These are phyloP conservation scores for Aspergillus pseudonomiae DNA, from an alignment of 2,329 filamentous ascomycete genomes.

Conservation along the genomic window DNA sequence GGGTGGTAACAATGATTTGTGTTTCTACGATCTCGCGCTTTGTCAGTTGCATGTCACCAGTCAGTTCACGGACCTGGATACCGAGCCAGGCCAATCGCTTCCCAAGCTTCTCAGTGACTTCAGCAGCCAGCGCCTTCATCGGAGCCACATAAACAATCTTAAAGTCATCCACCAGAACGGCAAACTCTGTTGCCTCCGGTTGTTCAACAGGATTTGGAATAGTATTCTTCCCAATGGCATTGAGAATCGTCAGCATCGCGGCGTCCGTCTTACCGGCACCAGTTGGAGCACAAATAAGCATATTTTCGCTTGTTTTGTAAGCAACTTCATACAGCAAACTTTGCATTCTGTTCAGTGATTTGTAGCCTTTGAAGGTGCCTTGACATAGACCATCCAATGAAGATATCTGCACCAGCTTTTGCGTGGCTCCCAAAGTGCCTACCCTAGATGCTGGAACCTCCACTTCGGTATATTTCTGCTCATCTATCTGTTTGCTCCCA, in stretches of 20 bases:
- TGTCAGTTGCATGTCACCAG: conserved; percentile 97
- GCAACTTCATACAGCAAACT: conserved; percentile 94
- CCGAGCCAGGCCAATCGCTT: conserved; percentile 93
- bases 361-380: conserved; percentile 93
- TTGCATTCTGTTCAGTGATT: conserved; percentile 94
- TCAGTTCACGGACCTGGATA: conserved; percentile 88
- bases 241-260: conserved; percentile 93
- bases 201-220: conserved; percentile 78
- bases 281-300: conserved; percentile 97
- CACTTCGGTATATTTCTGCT: conserved; percentile 85
- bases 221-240: conserved; percentile 84
- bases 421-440: conserved; percentile 71
- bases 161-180: conserved; percentile 83
- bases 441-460: conserved; percentile 80
- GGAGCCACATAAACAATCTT: conserved; percentile 99
- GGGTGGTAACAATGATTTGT: conserved; percentile 97
- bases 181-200: conserved; percentile 73
- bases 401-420: conserved; percentile 75
- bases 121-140: conserved; percentile 97
- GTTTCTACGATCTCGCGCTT: conserved; percentile 95
- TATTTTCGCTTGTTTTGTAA: conserved; percentile 95
- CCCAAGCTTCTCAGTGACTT: conserved; percentile 92
- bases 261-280: conserved; percentile 99
- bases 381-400: conserved; percentile 87
- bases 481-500: conserved; percentile 71